Evolutionary conservation across 2,329 filamentous ascomycete genomes (phyloP).

Genomic region (Ascochyta koolunga): DNA sequence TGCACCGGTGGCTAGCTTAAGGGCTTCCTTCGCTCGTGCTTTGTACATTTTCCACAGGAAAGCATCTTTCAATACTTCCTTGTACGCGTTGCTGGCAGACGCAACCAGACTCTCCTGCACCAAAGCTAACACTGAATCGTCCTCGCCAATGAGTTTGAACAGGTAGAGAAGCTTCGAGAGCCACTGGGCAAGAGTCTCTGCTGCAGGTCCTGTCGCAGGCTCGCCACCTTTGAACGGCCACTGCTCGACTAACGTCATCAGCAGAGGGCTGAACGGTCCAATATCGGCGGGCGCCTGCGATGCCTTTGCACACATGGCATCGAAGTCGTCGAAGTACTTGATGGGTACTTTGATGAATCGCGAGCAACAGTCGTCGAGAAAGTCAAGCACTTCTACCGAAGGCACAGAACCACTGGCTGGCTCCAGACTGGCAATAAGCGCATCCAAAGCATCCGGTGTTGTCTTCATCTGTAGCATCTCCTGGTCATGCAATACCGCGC

Average conservation of each 20-base stretch:
- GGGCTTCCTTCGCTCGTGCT: conserved; percentile 42
- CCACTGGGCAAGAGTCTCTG: conserved; percentile 44
- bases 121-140: conserved; percentile 32
- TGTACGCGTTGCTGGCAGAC: conserved; percentile 35
- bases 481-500: conserved; percentile 67
- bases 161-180: conserved; percentile 43
- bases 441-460: conserved; percentile 48
- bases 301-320: conserved; percentile 52
- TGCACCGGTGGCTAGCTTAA: conserved; percentile 42
- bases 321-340: conserved; percentile 78
- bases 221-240: conserved; percentile 65
- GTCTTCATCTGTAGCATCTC: conserved; percentile 65
- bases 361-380: conserved; percentile 82
- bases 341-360: conserved; percentile 78
- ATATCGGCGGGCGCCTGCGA: conserved; percentile 24
- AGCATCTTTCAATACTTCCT: conserved; percentile 41
- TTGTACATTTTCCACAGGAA: conserved; percentile 49
- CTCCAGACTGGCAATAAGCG: conserved; percentile 56
- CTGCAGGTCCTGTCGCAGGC: conserved; percentile 29
- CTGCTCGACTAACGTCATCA: conserved; percentile 77
- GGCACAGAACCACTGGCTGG: conserved; percentile 43
- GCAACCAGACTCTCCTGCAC: conserved; percentile 39
- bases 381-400: conserved; percentile 62
- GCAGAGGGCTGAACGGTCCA: conserved; percentile 64
- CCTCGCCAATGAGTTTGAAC: conserved; percentile 46